A percentile compares a stretch with the other conserved stretches of the same genome.
These are phyloP conservation scores for Adansonia digitata DNA, from an alignment of 345 rosid genomes.

Conservation along the genomic window DNA sequence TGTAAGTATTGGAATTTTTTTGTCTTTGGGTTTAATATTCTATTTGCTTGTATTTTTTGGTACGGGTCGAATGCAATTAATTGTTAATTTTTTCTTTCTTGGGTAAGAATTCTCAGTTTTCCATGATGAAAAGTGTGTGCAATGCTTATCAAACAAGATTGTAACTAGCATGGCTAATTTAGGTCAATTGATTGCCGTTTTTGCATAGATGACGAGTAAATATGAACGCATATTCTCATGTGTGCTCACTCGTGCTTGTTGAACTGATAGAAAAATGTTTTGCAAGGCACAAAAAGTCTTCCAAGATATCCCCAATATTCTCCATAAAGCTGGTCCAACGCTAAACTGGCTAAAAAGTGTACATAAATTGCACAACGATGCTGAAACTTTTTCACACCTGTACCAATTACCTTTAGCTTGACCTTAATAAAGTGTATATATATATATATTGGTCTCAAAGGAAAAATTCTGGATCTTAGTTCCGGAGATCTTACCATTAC, in stretches of 20 bases:
- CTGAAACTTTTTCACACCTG: not conserved
- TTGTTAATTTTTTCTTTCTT: not conserved
- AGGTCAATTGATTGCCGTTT: not conserved
- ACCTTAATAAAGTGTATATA: not conserved
- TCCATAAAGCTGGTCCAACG: not conserved
- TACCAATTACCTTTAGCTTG: not conserved
- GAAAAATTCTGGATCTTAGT: no score
- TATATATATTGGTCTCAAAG: not conserved
- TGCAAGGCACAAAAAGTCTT: not conserved
- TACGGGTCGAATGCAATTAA: slow-evolving; percentile 3
- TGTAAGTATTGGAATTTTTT: slow-evolving; percentile 35
- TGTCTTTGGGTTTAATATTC: not conserved
- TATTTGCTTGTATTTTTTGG: slow-evolving; percentile 1
- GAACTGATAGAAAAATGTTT: not conserved
- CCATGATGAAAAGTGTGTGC: not conserved
- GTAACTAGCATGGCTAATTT: not conserved
- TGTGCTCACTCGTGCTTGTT: not conserved
- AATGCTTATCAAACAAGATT: not conserved
- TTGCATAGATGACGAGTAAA: not conserved
- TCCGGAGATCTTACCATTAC: not conserved
- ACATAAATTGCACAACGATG: not conserved
- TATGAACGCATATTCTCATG: not conserved
- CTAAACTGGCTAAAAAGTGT: not conserved
- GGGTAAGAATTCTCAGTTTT: not conserved
- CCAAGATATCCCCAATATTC: not conserved